phyloP scores from a whole-genome alignment of 2,329 filamentous ascomycete genomes.

The Pseudogymnoascus pannorum region DNA sequence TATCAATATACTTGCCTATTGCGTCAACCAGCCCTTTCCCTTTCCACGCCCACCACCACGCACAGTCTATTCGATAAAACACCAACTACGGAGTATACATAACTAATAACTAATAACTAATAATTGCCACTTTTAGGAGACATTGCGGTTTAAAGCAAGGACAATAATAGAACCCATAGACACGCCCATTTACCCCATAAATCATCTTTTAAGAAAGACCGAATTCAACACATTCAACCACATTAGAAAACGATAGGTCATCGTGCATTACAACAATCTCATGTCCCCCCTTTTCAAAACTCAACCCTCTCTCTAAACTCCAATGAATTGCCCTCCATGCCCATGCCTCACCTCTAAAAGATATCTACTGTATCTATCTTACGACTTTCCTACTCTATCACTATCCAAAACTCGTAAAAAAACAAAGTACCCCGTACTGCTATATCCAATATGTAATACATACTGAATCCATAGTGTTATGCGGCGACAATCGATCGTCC shows the following conservation, averaged over 20 bases:
- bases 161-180: not conserved
- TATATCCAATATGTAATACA: not conserved
- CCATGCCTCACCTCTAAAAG: too few species aligned
- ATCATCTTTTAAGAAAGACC: too few species aligned
- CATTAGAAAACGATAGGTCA: not conserved
- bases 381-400: not conserved
- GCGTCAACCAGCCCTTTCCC: too few species aligned
- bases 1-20: too few species aligned
- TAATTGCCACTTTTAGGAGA: not conserved
- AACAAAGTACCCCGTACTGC: too few species aligned
- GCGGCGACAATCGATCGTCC: not conserved
- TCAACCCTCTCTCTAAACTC: not conserved
- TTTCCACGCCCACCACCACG: not conserved
- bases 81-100: too few species aligned
- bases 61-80: not conserved
- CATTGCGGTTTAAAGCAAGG: slow-evolving; percentile 1
- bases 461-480: not conserved
- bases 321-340: not conserved
- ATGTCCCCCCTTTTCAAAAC: not conserved
- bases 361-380: too few species aligned
- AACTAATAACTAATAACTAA: too few species aligned
- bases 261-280: not conserved
- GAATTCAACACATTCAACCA: too few species aligned
- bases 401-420: not conserved
- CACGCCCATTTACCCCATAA: too few species aligned